Conservation (phyloP, 1,284 basidiomycete genomes). For the Ustilago vetiveriae region DNA sequence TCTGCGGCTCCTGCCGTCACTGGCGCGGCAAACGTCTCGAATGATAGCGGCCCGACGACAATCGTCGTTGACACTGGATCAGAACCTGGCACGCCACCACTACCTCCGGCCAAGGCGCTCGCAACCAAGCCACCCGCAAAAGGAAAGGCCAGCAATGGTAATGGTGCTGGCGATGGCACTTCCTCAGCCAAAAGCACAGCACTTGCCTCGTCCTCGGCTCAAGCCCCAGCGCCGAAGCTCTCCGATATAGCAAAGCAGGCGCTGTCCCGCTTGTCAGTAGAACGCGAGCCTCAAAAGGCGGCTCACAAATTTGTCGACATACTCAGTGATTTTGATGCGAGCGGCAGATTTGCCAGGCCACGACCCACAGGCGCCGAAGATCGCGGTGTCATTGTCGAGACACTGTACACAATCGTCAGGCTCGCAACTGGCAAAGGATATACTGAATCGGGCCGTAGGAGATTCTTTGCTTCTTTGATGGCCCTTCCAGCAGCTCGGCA, state of each 20-base stretch:
- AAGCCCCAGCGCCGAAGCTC: slow-evolving; percentile 1
- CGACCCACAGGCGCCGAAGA: slow-evolving; percentile 18
- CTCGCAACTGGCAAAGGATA: slow-evolving; percentile 38
- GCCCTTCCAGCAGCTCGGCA: slow-evolving; percentile 28
- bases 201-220: no score
- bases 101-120: slow-evolving; percentile 25
- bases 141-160: not conserved
- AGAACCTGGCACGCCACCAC: slow-evolving; percentile 34
- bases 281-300: slow-evolving; percentile 15
- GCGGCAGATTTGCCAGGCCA: slow-evolving; percentile 21
- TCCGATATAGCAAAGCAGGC: slow-evolving; percentile 15
- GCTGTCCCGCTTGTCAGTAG: slow-evolving; percentile 20
- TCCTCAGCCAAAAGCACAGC: not conserved
- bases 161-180: not conserved
- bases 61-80: not conserved
- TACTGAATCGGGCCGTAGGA: slow-evolving; percentile 19
- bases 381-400: slow-evolving; percentile 24
- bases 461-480: slow-evolving; percentile 26
- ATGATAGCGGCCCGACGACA: not conserved
- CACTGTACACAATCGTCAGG: slow-evolving; percentile 21
- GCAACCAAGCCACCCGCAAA: slow-evolving; percentile 11
- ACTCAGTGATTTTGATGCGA: slow-evolving; percentile 24
- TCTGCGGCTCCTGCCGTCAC: not conserved
- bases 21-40: not conserved
- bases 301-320: slow-evolving; percentile 20